Evolutionary conservation across 495 filamentous ascomycete species (phyloP).

Genomic region (Aspergillus cavernicola): DNA sequence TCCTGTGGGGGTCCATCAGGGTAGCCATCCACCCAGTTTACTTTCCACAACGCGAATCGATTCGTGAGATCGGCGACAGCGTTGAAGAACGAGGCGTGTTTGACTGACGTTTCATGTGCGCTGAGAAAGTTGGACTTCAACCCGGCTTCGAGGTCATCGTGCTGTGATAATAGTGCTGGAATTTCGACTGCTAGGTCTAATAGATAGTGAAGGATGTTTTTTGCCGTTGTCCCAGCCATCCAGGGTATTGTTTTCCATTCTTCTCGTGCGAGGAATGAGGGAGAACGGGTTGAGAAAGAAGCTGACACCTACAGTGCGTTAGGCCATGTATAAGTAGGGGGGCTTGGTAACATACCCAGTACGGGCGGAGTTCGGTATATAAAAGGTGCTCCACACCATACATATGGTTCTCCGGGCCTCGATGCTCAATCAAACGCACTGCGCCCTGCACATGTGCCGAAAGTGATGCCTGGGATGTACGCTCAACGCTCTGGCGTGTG

Average conservation of each 20-base stretch:
- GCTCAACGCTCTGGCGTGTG: slow-evolving; percentile 35
- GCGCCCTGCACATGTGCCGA: slow-evolving; percentile 41
- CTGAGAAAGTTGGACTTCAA: slow-evolving; percentile 21
- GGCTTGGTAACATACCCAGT: slow-evolving; percentile 37
- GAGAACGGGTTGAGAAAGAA: slow-evolving; percentile 28
- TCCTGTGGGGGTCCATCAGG: slow-evolving; percentile 34
- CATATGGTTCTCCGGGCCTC: slow-evolving; percentile 44
- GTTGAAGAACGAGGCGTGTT: slow-evolving; percentile 38
- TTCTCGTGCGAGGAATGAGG: slow-evolving; percentile 36
- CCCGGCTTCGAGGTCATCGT: slow-evolving; percentile 29
- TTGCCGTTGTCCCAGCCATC: slow-evolving; percentile 37
- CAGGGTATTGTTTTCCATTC: slow-evolving; percentile 46
- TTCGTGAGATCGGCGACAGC: slow-evolving; percentile 31
- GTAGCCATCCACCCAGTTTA: slow-evolving; percentile 32
- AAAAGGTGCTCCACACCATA: slow-evolving; percentile 44
- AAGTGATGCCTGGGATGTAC: slow-evolving; percentile 35
- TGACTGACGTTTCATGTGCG: slow-evolving; percentile 34
- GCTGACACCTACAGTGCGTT: slow-evolving; percentile 29
- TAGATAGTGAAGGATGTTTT: slow-evolving; percentile 41
- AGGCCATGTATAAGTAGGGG: background rate
- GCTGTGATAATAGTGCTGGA: slow-evolving; percentile 30
- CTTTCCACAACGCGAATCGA: slow-evolving; percentile 34
- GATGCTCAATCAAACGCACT: slow-evolving; percentile 41
- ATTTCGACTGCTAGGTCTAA: slow-evolving; percentile 41
- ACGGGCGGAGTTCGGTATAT: slow-evolving; percentile 42